Base-by-base conservation (phyloP, 202 grass and related monocot genomes). In the Schoenoplectus triqueter region DNA sequence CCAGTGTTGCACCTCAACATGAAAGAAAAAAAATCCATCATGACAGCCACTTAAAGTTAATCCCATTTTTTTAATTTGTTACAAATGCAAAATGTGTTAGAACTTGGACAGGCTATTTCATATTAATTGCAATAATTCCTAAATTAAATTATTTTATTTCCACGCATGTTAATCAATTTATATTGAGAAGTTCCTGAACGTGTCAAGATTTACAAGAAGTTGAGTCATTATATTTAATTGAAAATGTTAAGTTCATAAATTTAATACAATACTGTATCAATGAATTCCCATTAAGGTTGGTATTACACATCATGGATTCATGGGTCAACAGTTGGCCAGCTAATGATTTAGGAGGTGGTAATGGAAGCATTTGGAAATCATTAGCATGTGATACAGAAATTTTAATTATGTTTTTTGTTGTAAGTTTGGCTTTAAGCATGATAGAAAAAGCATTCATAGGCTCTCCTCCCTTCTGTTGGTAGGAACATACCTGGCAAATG, bases 301-400 rank as follows among this genome's bases (percentile, higher is more conserved):
- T 18, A 57, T 56, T 51, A 77, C 73, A 77, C 51, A 40, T 57
- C 22, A 77, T 72, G n/a, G 59, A 17, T 42, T 19, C 41, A n/a
- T 46, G 80, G 45, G 64, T 83, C 65, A 71, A 83, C 64, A 83
- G 64, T 49, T 69, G 69, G 49, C 65, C 56, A 56, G 22, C 13
- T 60, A 78, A 59, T 78, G 6, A 78, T 21, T 66, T 54, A 40
- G 63, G 42, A n/a, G 65, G 48, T 69, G 20, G 20, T 83, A 17
- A 48, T 83, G 81, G 64, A 83, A 55, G 64, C 81, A 55, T 83
- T 83, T 83, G 63, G 64, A 83, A 83, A 83, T 83, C 64, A 83
- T 83, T 83, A 68, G 42, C 81, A 83, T 44, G 81, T 83, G 81
- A 19, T 55, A 56, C 19, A 39, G 9, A 42, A 20, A 20, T 56